A percentile compares a stretch with the other conserved stretches of the same genome.
Conservation (phyloP, 2,329 filamentous ascomycete species). For the Botrytis deweyae region DNA sequence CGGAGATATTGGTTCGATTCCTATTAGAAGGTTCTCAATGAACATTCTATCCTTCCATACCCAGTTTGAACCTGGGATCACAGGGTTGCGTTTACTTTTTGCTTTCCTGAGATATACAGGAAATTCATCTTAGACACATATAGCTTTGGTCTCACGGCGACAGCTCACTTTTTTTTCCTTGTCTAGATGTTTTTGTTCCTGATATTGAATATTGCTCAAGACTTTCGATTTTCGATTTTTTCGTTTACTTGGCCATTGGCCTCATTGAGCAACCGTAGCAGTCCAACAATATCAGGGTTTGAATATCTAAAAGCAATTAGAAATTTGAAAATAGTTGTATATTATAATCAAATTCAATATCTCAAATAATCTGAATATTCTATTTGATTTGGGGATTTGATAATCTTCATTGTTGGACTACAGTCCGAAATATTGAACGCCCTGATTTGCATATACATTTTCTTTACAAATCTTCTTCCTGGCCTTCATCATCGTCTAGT, state of each 20-base stretch:
- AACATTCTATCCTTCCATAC: constrained; percentile 7
- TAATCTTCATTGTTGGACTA: too few relatives aligned
- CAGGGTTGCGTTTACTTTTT: not conserved
- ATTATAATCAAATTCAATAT: too few relatives aligned
- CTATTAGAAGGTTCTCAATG: constrained; percentile 8
- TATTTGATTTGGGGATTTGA: too few relatives aligned
- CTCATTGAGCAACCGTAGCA: too few relatives aligned
- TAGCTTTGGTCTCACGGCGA: not conserved
- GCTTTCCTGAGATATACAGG: too few relatives aligned
- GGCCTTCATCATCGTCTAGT: not conserved
- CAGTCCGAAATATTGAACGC: too few relatives aligned
- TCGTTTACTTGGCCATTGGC: too few relatives aligned
- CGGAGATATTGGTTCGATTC: constrained; percentile 11
- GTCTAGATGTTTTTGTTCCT: not conserved
- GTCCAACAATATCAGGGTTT: too few relatives aligned
- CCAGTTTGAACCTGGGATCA: not conserved
- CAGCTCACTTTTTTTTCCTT: not conserved
- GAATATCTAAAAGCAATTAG: too few relatives aligned
- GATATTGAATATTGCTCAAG: not conserved
- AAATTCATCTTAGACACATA: not conserved
- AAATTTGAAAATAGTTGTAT: too few relatives aligned
- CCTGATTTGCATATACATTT: not conserved
- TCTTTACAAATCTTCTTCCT: not conserved
- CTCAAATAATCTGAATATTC: too few relatives aligned
- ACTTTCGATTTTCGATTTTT: too few relatives aligned